Evolutionary conservation across 305 asterid species (phyloP).

Genomic region (Fraxinus albicans): DNA sequence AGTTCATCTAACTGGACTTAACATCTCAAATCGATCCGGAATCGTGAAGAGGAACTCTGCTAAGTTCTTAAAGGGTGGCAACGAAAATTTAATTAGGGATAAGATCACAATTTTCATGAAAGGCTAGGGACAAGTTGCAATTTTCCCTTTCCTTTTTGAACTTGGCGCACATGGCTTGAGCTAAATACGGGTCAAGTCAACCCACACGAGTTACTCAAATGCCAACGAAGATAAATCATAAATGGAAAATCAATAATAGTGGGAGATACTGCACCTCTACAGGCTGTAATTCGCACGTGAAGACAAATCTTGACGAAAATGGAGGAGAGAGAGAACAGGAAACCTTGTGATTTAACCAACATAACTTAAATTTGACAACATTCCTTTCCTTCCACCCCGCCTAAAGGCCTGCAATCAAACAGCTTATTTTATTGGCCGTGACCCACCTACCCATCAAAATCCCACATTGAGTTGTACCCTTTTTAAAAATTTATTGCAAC

Average conservation of each 20-base stretch:
- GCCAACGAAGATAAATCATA: not conserved
- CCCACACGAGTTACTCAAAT: not conserved
- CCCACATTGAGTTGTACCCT: slow-evolving; percentile 15
- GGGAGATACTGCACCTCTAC: not conserved
- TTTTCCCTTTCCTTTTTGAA: not conserved
- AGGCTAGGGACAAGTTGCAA: not conserved
- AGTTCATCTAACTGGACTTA: not conserved
- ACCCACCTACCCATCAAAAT: slow-evolving; percentile 28
- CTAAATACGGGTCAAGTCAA: not conserved
- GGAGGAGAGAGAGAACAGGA: not conserved
- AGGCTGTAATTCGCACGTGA: not conserved
- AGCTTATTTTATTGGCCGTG: slow-evolving; percentile 13
- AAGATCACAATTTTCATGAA: not conserved
- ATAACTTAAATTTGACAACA: not conserved
- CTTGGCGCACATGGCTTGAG: not conserved
- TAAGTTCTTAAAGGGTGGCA: not conserved
- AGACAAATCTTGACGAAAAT: not conserved
- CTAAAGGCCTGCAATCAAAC: slow-evolving; percentile 15
- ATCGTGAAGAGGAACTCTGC: not conserved
- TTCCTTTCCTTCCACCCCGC: slow-evolving; percentile 7
- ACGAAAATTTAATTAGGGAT: not conserved
- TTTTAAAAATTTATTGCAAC: slow-evolving; percentile 13
- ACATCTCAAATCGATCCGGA: not conserved
- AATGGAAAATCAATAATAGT: not conserved
- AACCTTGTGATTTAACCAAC: not conserved